Percentiles rank a stretch among this genome's conserved stretches.
Conservation (phyloP, 108 stramenopile genomes). For the Nannochloropsis gaditana region DNA sequence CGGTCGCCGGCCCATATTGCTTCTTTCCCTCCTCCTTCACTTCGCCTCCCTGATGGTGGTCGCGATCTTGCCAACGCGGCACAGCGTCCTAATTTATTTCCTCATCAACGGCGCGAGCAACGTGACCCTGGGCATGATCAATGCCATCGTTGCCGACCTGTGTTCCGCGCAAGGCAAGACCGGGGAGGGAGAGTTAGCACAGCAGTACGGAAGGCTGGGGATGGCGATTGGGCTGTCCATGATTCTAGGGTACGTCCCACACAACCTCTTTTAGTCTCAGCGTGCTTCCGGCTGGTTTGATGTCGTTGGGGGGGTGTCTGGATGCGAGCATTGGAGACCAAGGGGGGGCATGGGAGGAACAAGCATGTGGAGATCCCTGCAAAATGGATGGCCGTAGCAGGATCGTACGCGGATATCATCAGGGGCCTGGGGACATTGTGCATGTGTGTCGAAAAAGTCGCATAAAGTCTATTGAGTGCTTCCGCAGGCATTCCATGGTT, state of each 20-base stretch:
- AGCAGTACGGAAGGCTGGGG: background rate
- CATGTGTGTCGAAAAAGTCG: background rate
- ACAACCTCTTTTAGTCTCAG: too few species aligned
- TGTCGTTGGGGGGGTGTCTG: background rate
- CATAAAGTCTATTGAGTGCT: too few species aligned
- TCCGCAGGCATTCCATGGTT: background rate
- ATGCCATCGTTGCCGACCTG: background rate
- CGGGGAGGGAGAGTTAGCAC: background rate
- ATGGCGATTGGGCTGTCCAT: background rate
- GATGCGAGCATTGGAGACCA: too few species aligned
- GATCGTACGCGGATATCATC: too few species aligned
- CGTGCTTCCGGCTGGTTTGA: background rate
- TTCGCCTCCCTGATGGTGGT: background rate
- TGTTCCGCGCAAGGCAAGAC: background rate
- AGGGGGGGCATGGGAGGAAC: too few species aligned
- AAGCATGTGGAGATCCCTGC: too few species aligned
- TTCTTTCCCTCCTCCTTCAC: background rate
- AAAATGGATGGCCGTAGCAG: too few species aligned
- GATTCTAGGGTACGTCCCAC: background rate
- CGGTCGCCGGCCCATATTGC: constrained; percentile 9
- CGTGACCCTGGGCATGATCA: background rate
- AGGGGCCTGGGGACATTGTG: too few species aligned
- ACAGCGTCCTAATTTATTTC: background rate
- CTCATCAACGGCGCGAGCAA: background rate
- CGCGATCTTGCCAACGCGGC: background rate